These are phyloP conservation scores for Daedaleopsis sinensis DNA, from an alignment of 768 basidiomycete species.

Conservation along the genomic window DNA sequence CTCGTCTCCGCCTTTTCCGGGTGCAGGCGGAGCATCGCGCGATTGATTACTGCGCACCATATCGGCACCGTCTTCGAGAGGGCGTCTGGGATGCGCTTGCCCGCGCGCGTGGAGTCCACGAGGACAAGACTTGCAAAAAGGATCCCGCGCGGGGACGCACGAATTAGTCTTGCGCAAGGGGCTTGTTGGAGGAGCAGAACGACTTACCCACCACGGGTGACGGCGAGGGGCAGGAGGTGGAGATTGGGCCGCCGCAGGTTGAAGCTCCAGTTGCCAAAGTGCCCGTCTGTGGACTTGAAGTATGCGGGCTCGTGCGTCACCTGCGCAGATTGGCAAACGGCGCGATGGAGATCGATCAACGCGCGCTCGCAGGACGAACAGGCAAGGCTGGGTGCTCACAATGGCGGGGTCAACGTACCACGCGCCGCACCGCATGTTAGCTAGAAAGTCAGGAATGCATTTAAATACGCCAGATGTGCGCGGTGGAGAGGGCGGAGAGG, in stretches of 20 bases:
- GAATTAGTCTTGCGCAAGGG: too few relatives aligned
- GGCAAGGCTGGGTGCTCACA: conserved; percentile 38
- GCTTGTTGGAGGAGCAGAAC: neutral
- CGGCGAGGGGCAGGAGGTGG: conserved; percentile 65
- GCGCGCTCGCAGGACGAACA: too few relatives aligned
- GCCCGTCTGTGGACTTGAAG: conserved; percentile 93
- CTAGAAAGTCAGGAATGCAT: conserved; percentile 38
- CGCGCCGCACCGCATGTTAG: conserved; percentile 91
- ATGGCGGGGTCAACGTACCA: conserved; percentile 86
- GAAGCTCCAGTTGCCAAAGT: conserved; percentile 84
- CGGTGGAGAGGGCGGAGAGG: conserved; percentile 28
- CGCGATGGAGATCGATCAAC: neutral
- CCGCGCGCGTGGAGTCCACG: conserved; percentile 91
- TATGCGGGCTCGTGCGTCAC: conserved; percentile 55
- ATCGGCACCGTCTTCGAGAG: conserved; percentile 86
- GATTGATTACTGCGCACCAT: conserved; percentile 91
- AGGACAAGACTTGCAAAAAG: conserved; percentile 54
- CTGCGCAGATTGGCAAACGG: conserved; percentile 15
- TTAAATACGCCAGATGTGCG: neutral
- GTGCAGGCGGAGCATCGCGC: conserved; percentile 42
- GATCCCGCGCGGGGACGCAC: too few relatives aligned
- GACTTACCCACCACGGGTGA: conserved; percentile 61
- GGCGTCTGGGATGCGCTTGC: conserved; percentile 94
- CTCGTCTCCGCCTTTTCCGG: conserved; percentile 3
- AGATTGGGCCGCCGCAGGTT: conserved; percentile 85